Conservation (phyloP, 169 alveolate species). For the Besnoitia besnoiti region DNA sequence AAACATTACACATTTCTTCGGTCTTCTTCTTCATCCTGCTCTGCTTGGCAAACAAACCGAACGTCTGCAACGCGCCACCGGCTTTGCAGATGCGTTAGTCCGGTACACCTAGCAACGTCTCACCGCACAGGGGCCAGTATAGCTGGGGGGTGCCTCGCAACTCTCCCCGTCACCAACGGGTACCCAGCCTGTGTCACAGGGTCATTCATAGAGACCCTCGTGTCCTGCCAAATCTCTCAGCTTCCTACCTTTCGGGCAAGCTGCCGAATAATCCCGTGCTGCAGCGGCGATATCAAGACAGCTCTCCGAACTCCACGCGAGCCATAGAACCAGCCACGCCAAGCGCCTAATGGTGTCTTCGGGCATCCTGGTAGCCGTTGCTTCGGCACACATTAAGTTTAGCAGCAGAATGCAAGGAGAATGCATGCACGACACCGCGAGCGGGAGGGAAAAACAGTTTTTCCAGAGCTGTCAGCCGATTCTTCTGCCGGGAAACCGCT, state of each 20-base stretch:
- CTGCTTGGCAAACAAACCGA: conserved; percentile 23
- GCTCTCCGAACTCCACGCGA: too few species aligned
- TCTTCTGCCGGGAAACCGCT: neutral
- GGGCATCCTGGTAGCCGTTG: too few species aligned
- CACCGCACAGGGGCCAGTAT: conserved; percentile 59
- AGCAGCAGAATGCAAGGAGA: neutral
- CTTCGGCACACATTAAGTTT: too few species aligned
- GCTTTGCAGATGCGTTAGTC: neutral
- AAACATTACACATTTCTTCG: conserved; percentile 30
- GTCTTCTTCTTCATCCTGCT: conserved; percentile 49
- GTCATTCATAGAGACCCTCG: too few species aligned
- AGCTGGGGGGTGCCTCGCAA: conserved; percentile 63
- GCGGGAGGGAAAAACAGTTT: neutral
- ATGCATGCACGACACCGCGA: neutral
- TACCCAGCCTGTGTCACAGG: conserved; percentile 40
- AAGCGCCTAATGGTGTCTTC: too few species aligned
- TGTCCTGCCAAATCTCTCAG: neutral
- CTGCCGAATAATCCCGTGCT: conserved; percentile 33
- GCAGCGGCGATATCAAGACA: neutral
- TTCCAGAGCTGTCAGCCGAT: neutral
- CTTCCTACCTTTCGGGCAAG: conserved; percentile 53
- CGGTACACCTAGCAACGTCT: neutral
- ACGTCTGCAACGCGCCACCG: neutral
- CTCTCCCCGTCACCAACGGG: conserved; percentile 32
- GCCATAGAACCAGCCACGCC: too few species aligned